Base-by-base conservation (phyloP, 2,329 filamentous ascomycete species). In the Botrytis deweyae region DNA sequence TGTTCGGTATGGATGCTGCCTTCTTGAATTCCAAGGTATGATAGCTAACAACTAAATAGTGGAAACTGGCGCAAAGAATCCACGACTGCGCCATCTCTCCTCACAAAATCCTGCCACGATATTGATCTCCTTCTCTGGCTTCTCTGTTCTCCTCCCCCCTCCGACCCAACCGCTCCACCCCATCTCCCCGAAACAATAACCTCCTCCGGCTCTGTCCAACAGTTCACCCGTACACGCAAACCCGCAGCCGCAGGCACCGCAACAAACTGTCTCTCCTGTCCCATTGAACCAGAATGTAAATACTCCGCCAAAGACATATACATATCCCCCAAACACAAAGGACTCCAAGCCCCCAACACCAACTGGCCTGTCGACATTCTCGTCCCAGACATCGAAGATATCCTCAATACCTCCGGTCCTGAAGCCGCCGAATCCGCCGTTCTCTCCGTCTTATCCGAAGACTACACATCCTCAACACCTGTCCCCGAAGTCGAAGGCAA, bases 101-200 rank as follows among this genome's bases (percentile, higher is more conserved):
- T 99, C 44, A 97, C 95, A 4, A 99, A 98, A 83, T 97, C 93
- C 74, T 98, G 96, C 78, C 96, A 99, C 80, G 96, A 99, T 78
- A 93, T 99, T 68, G 96, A 99, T 80, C 89, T 98, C 73, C 84
- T 98, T 7, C 85, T 98, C 25, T 99, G 96, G 96, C 84, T 98
- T 65, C 87, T 98, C 18, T 95, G 91, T 80, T 93, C 93, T 0
- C 82, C 87, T 0, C 80, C 85, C 2, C 75, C 77, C 2, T 79
- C 80, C 2, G 78, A 80, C 20, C 76, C 77, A 38, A 79, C 81
- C 9, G 66, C 71, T 25, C 58, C 67, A 10, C 52, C 72, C 14
- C 67, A 73, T 42, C 55, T 73, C 9, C 82, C 85, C 22, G 88
- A 92, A 0, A 95, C 98, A 81, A 85, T 95, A 0, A 95, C 95